Conservation (phyloP, 129 eudicot species). For the Saposhnikovia divaricata region DNA sequence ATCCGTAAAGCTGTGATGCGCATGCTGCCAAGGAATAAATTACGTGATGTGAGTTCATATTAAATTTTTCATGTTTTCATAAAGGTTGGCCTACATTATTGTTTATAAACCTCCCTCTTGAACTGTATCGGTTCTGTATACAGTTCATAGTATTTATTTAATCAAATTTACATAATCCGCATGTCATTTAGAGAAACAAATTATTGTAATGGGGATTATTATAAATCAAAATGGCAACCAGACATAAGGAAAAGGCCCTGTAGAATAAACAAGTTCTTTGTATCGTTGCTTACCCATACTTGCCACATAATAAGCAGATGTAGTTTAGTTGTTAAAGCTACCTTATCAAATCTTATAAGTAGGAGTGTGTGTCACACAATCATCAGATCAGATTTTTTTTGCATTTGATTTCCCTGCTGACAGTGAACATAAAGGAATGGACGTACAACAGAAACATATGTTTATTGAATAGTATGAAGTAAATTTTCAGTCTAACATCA, state of each 20-base stretch:
- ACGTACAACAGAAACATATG: not conserved
- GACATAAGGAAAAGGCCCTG: not conserved
- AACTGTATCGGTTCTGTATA: not conserved
- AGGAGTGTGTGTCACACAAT: not conserved
- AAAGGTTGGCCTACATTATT: not conserved
- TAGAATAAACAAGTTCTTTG: not conserved
- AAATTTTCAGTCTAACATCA: not conserved
- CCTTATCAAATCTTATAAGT: not conserved
- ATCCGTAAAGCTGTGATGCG: slow-evolving; percentile 92
- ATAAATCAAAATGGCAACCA: not conserved
- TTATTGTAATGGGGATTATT: not conserved
- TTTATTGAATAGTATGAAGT: not conserved
- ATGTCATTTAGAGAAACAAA: not conserved
- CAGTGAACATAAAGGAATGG: not conserved
- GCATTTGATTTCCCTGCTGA: not conserved
- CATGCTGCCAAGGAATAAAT: slow-evolving; percentile 90
- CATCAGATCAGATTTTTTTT: not conserved
- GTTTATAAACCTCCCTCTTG: not conserved
- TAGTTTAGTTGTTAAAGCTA: not conserved
- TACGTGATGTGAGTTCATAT: slow-evolving; percentile 71
- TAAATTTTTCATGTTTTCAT: not conserved
- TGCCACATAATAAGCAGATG: not conserved
- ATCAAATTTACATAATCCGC: not conserved
- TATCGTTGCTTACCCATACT: not conserved
- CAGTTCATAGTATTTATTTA: too few species aligned